Evolutionary conservation across 1,284 basidiomycete species (phyloP), one percentile per base, ranked within the genome.

Genomic region (Abortiporus biennis): DNA sequence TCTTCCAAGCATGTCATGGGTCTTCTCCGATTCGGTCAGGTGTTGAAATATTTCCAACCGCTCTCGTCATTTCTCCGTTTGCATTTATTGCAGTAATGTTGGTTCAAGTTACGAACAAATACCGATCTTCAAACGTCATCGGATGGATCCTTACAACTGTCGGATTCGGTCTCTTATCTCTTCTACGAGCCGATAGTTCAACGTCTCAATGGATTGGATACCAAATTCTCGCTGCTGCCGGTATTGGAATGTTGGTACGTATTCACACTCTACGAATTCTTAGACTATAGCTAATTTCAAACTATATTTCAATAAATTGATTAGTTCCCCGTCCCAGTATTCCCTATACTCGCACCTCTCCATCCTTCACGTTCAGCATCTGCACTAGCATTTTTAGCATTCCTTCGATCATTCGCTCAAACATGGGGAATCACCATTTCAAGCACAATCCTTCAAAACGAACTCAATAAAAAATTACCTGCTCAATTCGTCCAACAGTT

Each of bases 1-100:
- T 63, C 53, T 68, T 67, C 51, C 67, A 71, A 47, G 61, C 63
- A 1, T 56, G 59, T 41, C 47, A 61, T 52, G 40, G 59, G 50
- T 45, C 54, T 2, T 51, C 48, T 1, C 53, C 58, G 1, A 44
- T 54, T 15, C 47, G 41, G 2, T 55, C 55, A 0, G 52, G 55
- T 6, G 53, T 65, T 6, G 43, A 63, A 21, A 39, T 54, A 6
- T 43, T 63, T 3, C 34, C 55, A 4, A 45, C 46, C 8, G 49
- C 56, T 0, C 38, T 58, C 12, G 43, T 53, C 34, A 47, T 57
- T 17, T 44, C 59, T 0, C 54, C 56, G 0, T 50, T 54, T 34
- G 51, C 56, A 1, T 37, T 64, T 15, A 2, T 56, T 6, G 37
- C 46, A 29, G 61, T 58, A 1, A 31, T 54, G n/a, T 13, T 36